Conservation (phyloP, 2,329 filamentous ascomycete genomes). For the Cercospora citrullina region DNA sequence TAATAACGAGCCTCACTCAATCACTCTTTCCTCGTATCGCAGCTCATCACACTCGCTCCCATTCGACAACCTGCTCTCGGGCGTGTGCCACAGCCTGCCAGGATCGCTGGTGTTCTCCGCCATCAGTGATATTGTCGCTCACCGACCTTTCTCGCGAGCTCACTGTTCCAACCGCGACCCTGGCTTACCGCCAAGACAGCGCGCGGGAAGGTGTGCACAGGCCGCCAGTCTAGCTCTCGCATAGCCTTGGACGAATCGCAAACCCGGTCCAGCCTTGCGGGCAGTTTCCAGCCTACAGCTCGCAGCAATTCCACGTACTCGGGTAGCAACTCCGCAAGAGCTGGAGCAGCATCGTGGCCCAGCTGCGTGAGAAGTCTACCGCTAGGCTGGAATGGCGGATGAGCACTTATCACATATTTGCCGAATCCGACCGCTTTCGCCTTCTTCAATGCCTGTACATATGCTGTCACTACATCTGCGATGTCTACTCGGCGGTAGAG, state of each 20-base stretch:
- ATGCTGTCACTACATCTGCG: too few species aligned
- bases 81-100: too few species aligned
- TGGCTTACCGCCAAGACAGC: slow-evolving; percentile 3
- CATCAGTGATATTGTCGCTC: too few species aligned
- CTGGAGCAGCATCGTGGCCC: not conserved
- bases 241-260: slow-evolving; percentile 21
- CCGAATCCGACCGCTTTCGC: not conserved
- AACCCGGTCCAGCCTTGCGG: slow-evolving; percentile 17
- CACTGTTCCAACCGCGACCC: not conserved
- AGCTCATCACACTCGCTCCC: not conserved
- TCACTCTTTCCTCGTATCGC: not conserved
- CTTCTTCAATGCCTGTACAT: not conserved
- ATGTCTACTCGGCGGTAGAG: too few species aligned
- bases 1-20: not conserved
- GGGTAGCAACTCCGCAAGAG: not conserved
- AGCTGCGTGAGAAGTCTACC: not conserved
- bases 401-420: not conserved
- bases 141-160: not conserved
- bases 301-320: not conserved
- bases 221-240: slow-evolving; percentile 16
- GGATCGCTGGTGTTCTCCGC: too few species aligned
- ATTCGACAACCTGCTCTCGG: too few species aligned
- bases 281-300: slow-evolving; percentile 19
- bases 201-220: slow-evolving; percentile 17
- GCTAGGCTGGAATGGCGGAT: too few species aligned